Evolutionary conservation across 2,329 filamentous ascomycete species (phyloP), one percentile per base, ranked within the genome.

Genomic region (Clarireedia monteithiana): DNA sequence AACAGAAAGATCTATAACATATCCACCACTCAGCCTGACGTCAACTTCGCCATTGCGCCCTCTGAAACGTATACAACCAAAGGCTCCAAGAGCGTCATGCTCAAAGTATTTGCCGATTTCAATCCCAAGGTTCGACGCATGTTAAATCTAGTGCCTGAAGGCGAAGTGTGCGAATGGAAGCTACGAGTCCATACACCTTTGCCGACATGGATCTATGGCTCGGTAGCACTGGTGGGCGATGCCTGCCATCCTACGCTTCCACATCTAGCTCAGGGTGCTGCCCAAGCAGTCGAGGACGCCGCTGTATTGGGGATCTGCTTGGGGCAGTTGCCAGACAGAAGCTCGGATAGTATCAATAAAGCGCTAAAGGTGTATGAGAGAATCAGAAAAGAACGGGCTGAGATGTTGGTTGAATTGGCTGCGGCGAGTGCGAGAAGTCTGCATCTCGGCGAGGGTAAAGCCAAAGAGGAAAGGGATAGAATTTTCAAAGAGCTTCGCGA

Each of bases 231-330:
- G 12, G 66, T 84, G 20, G 84, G 84, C 48, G 84, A 88, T 64
- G 78, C 83, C 2, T 85, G 82, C 67, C 84, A 88, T 64, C 82
- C 83, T 2, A 87, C 83, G 20, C 77, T 87, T 49, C 84, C 84
- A 0, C 86, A 87, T 64, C 74, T 86, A 5, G 82, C 79, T 45
- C 83, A 87, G 70, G 84, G 85, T 38, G 83, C 84, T 9, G 83
- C 84, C 6, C 84, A 85, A 73, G 82, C 83, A 6, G 82, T 85
- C 48, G 84, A 88, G 67, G 84, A 88, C 62, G 83, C 79, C 1
- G 82, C 79, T 5, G 78, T 82, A 2, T 68, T 86, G 17, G 80
- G 78, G 46, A 79, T 80, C 61, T 75, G 77, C 2, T 69, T 85
- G 23, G 68, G 69, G 1, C 50, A 68, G 68, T 36, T 69, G 73